Evolutionary conservation across 2,329 filamentous ascomycete genomes (phyloP).

Genomic region (Hortaea sp.): DNA sequence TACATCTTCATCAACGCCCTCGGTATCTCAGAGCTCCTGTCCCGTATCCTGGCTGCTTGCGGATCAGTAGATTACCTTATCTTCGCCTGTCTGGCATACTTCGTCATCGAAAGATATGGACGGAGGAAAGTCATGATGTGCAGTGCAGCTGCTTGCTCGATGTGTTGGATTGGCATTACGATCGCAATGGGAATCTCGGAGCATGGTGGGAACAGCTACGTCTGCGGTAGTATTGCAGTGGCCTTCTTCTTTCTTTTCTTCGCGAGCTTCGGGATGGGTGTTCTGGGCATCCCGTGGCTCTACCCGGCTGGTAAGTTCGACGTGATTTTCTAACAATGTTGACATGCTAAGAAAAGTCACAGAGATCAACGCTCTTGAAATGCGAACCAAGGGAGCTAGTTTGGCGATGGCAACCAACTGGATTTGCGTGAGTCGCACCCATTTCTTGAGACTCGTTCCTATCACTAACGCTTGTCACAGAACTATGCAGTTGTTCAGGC

Average conservation of each 20-base stretch:
- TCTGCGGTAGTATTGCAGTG: constrained; percentile 38
- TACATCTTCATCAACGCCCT: constrained; percentile 43
- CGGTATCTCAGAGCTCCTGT: constrained; percentile 39
- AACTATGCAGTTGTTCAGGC: constrained; percentile 22
- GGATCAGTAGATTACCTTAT: constrained; percentile 42
- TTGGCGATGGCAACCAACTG: constrained; percentile 43
- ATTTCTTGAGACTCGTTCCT: neutral
- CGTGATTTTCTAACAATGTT: neutral
- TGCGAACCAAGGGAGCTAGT: constrained; percentile 16
- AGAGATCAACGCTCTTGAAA: constrained; percentile 19
- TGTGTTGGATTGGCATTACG: constrained; percentile 41
- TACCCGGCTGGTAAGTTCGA: constrained; percentile 10
- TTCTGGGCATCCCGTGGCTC: constrained; percentile 31
- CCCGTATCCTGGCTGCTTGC: constrained; percentile 39
- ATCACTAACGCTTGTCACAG: neutral
- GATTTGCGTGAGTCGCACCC: constrained; percentile 22
- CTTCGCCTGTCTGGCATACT: constrained; percentile 37
- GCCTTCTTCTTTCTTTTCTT: constrained; percentile 36
- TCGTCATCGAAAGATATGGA: constrained; percentile 40
- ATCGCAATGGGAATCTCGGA: constrained; percentile 33
- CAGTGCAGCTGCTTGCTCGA: constrained; percentile 38
- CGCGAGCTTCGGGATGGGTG: constrained; percentile 29
- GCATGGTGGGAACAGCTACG: constrained; percentile 33
- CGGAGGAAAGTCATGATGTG: constrained; percentile 41
- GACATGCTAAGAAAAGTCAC: neutral